These are phyloP conservation scores for Alternaria angustiovoidea DNA, from an alignment of 2,329 filamentous ascomycete species.

Conservation along the genomic window DNA sequence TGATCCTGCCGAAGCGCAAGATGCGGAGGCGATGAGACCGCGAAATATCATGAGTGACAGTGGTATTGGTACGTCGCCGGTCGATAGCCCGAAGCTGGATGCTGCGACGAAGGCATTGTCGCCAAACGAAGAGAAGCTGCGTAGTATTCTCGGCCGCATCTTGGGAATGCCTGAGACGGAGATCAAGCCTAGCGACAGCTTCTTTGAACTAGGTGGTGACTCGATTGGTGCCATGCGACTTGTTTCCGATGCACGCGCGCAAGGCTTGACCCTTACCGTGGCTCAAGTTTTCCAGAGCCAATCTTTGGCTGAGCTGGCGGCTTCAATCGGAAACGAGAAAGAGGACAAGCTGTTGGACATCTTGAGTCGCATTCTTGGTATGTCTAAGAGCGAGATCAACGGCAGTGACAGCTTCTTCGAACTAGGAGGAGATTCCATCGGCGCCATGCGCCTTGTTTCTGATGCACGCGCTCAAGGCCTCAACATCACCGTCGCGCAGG, in stretches of 20 bases:
- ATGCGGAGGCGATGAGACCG: conserved; percentile 37
- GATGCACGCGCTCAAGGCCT: conserved; percentile 49
- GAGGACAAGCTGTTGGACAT: conserved; percentile 40
- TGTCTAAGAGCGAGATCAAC: conserved; percentile 47
- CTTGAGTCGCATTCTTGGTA: conserved; percentile 40
- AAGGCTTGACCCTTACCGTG: conserved; percentile 52
- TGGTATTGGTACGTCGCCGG: conserved; percentile 23
- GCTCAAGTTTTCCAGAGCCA: conserved; percentile 54
- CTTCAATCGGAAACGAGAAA: conserved; percentile 50
- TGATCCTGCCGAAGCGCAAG: conserved; percentile 38
- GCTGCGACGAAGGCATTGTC: conserved; percentile 21
- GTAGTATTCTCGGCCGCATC: conserved; percentile 35
- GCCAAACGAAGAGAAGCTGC: conserved; percentile 39
- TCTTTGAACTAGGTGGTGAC: conserved; percentile 58
- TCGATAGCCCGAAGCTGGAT: conserved; percentile 10
- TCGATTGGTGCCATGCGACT: conserved; percentile 58
- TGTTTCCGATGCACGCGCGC: conserved; percentile 49
- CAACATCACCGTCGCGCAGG: conserved; percentile 53
- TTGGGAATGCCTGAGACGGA: conserved; percentile 38
- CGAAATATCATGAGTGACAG: conserved; percentile 35
- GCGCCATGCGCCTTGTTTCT: conserved; percentile 56
- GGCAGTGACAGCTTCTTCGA: conserved; percentile 55
- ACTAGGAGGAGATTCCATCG: conserved; percentile 58
- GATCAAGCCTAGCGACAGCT: conserved; percentile 53
- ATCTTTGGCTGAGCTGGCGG: conserved; percentile 63